These are phyloP conservation scores for Phytophthora pini DNA, from an alignment of 352 stramenopile genomes.

Conservation along the genomic window DNA sequence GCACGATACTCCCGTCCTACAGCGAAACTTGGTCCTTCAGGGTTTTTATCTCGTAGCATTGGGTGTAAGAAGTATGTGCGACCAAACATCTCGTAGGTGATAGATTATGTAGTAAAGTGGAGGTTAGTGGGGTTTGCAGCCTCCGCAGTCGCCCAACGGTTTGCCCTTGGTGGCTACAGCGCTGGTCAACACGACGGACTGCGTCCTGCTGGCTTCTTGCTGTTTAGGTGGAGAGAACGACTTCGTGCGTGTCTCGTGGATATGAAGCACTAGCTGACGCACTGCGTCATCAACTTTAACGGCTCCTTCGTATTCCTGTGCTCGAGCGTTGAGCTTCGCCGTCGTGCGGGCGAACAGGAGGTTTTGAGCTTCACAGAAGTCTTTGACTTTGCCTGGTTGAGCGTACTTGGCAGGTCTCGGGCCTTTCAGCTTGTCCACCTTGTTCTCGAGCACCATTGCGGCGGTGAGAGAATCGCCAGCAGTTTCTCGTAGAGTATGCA, in stretches of 20 bases:
- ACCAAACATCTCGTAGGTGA: slow-evolving; percentile 54
- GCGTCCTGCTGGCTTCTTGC: not conserved
- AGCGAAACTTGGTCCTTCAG: slow-evolving; percentile 79
- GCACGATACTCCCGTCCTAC: slow-evolving; percentile 84
- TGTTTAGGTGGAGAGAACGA: slow-evolving; percentile 2
- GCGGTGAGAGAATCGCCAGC: slow-evolving; percentile 84
- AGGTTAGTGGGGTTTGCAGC: slow-evolving; percentile 20
- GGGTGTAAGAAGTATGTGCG: slow-evolving; percentile 89
- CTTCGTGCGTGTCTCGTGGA: slow-evolving; percentile 47
- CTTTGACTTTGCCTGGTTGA: slow-evolving; percentile 45
- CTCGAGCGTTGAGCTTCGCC: slow-evolving; percentile 66
- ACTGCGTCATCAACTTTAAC: slow-evolving; percentile 59
- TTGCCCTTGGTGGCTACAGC: slow-evolving; percentile 5
- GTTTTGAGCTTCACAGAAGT: slow-evolving; percentile 63
- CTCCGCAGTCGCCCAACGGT: slow-evolving; percentile 20
- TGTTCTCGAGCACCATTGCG: slow-evolving; percentile 93
- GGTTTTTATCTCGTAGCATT: slow-evolving; percentile 92
- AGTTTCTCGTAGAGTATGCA: slow-evolving; percentile 87
- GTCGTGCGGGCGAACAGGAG: slow-evolving; percentile 72
- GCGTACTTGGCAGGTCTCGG: slow-evolving; percentile 40
- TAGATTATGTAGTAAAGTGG: too few species aligned
- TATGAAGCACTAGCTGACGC: slow-evolving; percentile 60
- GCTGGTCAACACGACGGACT: slow-evolving; percentile 23
- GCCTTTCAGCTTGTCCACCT: slow-evolving; percentile 73
- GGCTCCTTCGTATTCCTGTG: slow-evolving; percentile 63